phyloP scores from a whole-genome alignment of 805 yeast species.

The Blastobotrys parvus region DNA sequence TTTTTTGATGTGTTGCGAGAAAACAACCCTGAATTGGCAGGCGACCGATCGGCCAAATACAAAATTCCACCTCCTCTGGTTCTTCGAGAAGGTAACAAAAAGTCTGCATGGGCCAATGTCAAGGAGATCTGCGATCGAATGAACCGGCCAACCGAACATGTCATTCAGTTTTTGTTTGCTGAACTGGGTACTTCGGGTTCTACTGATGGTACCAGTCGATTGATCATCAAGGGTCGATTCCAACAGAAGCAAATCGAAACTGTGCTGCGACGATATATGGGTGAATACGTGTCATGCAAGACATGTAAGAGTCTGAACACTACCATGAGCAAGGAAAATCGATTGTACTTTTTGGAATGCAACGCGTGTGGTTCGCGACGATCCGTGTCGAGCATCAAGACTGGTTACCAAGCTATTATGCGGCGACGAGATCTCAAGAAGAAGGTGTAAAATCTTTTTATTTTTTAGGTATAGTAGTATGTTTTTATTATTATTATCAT shows the following conservation, averaged over 20 bases:
- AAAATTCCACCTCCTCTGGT: conserved; percentile 97
- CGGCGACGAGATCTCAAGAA: conserved; percentile 19
- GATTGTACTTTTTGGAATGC: conserved; percentile 96
- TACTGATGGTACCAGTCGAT: conserved; percentile 94
- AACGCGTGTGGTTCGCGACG: conserved; percentile 96
- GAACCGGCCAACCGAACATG: conserved; percentile 95
- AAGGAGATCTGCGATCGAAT: conserved; percentile 89
- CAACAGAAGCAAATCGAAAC: conserved; percentile 97
- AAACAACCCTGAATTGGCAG: conserved; percentile 97
- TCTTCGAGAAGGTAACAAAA: conserved; percentile 94
- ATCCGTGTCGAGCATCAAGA: conserved; percentile 93
- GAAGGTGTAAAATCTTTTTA: conserved; percentile 1
- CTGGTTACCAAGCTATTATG: conserved; percentile 92
- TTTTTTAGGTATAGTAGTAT: too few relatives aligned
- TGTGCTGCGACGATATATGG: conserved; percentile 89
- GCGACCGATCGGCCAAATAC: conserved; percentile 85
- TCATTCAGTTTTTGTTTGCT: conserved; percentile 92
- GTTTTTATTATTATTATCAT: too few relatives aligned
- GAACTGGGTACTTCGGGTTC: conserved; percentile 99
- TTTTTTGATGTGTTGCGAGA: conserved; percentile 80
- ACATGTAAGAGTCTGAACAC: conserved; percentile 98
- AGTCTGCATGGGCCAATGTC: conserved; percentile 91
- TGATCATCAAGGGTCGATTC: conserved; percentile 96
- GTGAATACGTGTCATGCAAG: conserved; percentile 97
- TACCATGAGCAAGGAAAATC: conserved; percentile 90